A percentile compares a stretch with the other conserved stretches of the same genome.
Conservation (phyloP, 1,139 yeast species). For the Pichia sp. region DNA sequence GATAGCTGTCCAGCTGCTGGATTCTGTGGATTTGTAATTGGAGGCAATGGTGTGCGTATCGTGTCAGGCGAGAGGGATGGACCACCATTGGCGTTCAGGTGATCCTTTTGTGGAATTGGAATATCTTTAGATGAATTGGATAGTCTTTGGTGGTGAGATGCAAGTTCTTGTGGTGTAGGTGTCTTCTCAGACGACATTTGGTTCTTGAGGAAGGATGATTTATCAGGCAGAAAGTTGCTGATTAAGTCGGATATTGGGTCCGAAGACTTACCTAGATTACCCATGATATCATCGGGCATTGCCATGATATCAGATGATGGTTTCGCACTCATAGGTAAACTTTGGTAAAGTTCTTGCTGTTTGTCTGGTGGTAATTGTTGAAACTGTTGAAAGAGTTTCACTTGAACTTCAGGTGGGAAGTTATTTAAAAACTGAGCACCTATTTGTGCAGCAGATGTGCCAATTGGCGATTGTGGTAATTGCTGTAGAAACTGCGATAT, state of each 20-base stretch:
- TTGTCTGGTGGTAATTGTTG: slow-evolving; percentile 12
- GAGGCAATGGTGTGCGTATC: slow-evolving; percentile 24
- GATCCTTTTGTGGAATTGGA: slow-evolving; percentile 1
- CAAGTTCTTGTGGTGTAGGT: slow-evolving; percentile 19
- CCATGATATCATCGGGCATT: slow-evolving; percentile 19
- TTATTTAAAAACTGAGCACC: slow-evolving; percentile 12
- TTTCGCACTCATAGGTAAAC: slow-evolving; percentile 14
- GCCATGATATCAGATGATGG: slow-evolving; percentile 12
- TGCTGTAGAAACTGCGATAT: slow-evolving; percentile 12
- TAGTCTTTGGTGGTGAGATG: slow-evolving; percentile 21
- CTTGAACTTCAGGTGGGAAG: slow-evolving; percentile 14
- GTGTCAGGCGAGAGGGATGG: slow-evolving; percentile 27
- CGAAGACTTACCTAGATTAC: slow-evolving; percentile 17
- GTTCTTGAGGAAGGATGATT: slow-evolving; percentile 5
- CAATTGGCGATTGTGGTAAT: slow-evolving; percentile 9
- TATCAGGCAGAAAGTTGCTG: slow-evolving; percentile 19
- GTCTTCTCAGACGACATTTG: not conserved
- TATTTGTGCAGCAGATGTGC: slow-evolving; percentile 10
- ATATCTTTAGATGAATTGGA: slow-evolving; percentile 12
- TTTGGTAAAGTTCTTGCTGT: slow-evolving; percentile 19
- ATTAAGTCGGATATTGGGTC: slow-evolving; percentile 19
- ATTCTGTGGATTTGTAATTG: slow-evolving; percentile 14
- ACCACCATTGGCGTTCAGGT: slow-evolving; percentile 9
- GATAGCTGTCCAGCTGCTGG: slow-evolving; percentile 9
- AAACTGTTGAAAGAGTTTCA: slow-evolving; percentile 13